phyloP scores from a whole-genome alignment of 371 early-diverging fungal species.

The Zychaea mexicana region DNA sequence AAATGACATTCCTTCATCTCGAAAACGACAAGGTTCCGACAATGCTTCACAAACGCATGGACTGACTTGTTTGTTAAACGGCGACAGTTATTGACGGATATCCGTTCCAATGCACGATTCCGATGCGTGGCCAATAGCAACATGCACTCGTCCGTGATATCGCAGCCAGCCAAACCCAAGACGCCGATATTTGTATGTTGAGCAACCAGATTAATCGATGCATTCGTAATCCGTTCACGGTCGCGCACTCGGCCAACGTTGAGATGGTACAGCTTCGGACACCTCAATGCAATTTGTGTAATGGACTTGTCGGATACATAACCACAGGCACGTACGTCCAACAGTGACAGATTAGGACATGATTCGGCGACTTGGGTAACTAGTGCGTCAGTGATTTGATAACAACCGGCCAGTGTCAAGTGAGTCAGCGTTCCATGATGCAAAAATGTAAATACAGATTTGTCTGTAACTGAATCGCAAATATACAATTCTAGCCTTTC shows the following conservation, averaged over 20 bases:
- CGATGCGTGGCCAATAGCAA: constrained; percentile 52
- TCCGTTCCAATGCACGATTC: constrained; percentile 47
- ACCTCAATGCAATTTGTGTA: constrained; percentile 41
- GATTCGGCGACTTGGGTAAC: constrained; percentile 43
- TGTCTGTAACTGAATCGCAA: constrained; percentile 54
- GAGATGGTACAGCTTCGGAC: constrained; percentile 51
- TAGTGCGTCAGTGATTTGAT: constrained; percentile 52
- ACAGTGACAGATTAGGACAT: constrained; percentile 49
- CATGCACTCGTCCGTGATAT: constrained; percentile 58
- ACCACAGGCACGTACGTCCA: constrained; percentile 63
- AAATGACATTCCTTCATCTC: constrained; percentile 63
- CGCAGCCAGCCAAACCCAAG: constrained; percentile 61
- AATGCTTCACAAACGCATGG: constrained; percentile 46
- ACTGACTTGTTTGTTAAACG: constrained; percentile 53
- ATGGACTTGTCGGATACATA: constrained; percentile 56
- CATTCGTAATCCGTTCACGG: constrained; percentile 47
- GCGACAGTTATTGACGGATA: constrained; percentile 63
- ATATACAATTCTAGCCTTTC: constrained; percentile 52
- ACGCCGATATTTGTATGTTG: constrained; percentile 52
- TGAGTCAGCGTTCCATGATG: constrained; percentile 40
- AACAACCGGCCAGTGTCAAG: constrained; percentile 58
- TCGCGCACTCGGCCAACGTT: constrained; percentile 64
- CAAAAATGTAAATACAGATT: constrained; percentile 38
- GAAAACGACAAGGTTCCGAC: constrained; percentile 57
- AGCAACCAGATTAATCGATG: constrained; percentile 55